Base-by-base conservation (phyloP, 805 yeast species). In the Blastobotrys parvus region DNA sequence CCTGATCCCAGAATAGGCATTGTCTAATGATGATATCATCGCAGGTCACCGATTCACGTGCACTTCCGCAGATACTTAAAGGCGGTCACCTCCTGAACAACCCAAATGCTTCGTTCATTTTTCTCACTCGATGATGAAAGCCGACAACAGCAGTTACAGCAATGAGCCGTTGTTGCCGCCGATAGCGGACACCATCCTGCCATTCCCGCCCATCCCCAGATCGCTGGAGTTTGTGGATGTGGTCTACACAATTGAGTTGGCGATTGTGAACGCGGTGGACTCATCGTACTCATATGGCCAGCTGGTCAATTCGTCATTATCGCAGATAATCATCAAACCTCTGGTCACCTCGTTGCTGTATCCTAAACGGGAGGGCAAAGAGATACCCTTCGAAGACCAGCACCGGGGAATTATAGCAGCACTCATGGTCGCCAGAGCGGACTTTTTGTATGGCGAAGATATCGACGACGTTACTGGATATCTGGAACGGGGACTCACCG, bases 391-490 rank as follows among this genome's bases (percentile, higher is more conserved):
- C 21, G 21, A 20, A 13, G 50, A 48, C n/a, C 53, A 50, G 27
- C 61, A 59, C 33, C 48, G 50, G 4, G 62, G 61, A 6, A 54
- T 58, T 21, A 46, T 58, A 7, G 51, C 61, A 8, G 62, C 61
- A 3, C 45, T 58, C 13, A 39, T 58, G 41, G 54, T 58, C n/a
- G 54, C 55, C 7, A 39, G 59, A 13, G 48, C 51, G 19, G 59
- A 58, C 25, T 58, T 57, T 33, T 42, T 53, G 6, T 47, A 44
- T 4, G 49, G 49, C 15, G 60, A 48, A 21, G 56, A 51, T 16
- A 46, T 51, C 3, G 45, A 47, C 17, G 32, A 36, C 7, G 42
- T 35, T n/a, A 37, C 35, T n/a, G 44, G 40, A 10, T 49, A 44
- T 23, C 7, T 42, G 38, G 53, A 49, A 19, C 25, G 35, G 22